Base-by-base conservation (phyloP, 345 rosid genomes). In the Erodium maritimum region DNA sequence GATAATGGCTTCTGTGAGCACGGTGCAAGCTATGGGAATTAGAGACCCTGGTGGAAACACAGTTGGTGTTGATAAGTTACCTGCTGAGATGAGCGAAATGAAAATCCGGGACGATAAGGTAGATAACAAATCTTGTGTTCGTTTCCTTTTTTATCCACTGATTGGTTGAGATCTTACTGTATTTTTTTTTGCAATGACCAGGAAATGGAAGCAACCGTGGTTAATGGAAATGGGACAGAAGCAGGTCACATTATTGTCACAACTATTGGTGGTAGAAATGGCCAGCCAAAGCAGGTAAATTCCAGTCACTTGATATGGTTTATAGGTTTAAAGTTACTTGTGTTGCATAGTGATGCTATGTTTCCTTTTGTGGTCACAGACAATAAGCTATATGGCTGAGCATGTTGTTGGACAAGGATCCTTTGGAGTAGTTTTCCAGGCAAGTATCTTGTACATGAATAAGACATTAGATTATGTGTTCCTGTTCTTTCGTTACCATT, bases 391-490 rank as follows among this genome's bases (percentile, higher is more conserved):
- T 64, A 87, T 93, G 99, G 99, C 99, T 22, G 99, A 93, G 77
- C 90, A 97, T 56, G 79, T 86, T 19, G 96, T 93, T 52, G 97
- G 99, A 54, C 86, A 84, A 50, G 99, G 99, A 61, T 93, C 99
- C 56, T 93, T 93, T 72, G 99, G 97, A 57, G 80, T 90, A 51
- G 99, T 90, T 10, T 90, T 93, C 67, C 97, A 89, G 95, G 99
- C 87, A 37, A 62, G 57, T 57, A 5, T 29, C 37, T 29, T 29
- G 37, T 11, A 29, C 37, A 5, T 29, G 8, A 29, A 29, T 11
- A 6, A 5, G 37, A 29, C 37, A 29, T 29, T 29, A 1, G 9
- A 5, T 29, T 29, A 29, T 29, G 9, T 29, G 5, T 11, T 29
- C 37, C 9, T 42, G 3, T 4, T 42, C 11, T 42, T 3, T 3